Percentiles rank a stretch among this genome's conserved stretches.
phyloP scores from a whole-genome alignment of 495 filamentous ascomycete genomes.

The Aspergillus panamensis region DNA sequence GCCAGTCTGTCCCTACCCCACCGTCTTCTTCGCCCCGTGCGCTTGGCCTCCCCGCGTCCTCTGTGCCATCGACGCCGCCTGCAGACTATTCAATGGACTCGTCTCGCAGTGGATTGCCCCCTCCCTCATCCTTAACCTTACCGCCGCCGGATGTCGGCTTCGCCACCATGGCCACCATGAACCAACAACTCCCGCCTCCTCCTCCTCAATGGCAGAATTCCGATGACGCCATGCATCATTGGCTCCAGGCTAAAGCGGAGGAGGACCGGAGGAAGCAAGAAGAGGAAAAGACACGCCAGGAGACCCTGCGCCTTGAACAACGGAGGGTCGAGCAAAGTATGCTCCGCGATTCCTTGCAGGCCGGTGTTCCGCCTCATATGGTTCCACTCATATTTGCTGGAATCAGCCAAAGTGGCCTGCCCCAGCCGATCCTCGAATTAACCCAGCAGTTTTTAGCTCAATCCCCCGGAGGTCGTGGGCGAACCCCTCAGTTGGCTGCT shows the following conservation, averaged over 20 bases:
- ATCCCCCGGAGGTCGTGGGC: conserved; percentile 29
- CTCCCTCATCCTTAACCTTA: conserved; percentile 36
- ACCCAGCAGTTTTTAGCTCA: conserved; percentile 63
- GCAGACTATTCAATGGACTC: conserved; percentile 33
- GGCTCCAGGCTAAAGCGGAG: conserved; percentile 78
- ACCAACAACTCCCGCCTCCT: conserved; percentile 59
- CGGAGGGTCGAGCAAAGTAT: conserved; percentile 82
- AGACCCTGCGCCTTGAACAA: conserved; percentile 71
- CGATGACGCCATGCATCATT: conserved; percentile 78
- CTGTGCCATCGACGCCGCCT: conserved; percentile 20
- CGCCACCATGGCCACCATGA: conserved; percentile 32
- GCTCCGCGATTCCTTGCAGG: conserved; percentile 71
- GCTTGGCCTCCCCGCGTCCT: conserved; percentile 8
- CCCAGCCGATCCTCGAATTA: conserved; percentile 63
- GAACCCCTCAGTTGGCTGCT: conserved; percentile 44
- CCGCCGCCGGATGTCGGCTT: conserved; percentile 34
- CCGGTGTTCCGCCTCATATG: conserved; percentile 80
- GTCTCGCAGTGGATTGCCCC: conserved; percentile 37
- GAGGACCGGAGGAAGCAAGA: conserved; percentile 83
- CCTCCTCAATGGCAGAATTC: conserved; percentile 68
- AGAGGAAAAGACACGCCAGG: conserved; percentile 83
- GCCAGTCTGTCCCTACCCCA: conserved; percentile 32
- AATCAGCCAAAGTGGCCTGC: conserved; percentile 64
- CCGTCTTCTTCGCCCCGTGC: conserved; percentile 31
- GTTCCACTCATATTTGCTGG: conserved; percentile 88